Evolutionary conservation across 768 basidiomycete genomes (phyloP).

Genomic region (Dacryopinax spathularia): DNA sequence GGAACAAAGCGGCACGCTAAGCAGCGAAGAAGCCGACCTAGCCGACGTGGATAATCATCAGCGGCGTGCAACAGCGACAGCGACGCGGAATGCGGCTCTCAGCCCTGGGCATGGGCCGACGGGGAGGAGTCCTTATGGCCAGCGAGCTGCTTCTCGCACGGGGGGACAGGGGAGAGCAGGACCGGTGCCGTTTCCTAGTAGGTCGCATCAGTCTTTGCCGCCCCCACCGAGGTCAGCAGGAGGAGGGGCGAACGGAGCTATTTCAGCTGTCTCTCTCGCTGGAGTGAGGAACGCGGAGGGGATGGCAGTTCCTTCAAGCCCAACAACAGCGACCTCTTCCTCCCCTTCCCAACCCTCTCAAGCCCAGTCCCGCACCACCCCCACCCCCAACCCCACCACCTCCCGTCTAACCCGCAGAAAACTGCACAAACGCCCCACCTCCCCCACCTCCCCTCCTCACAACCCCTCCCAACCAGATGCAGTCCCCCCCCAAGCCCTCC

Average conservation of each 20-base stretch:
- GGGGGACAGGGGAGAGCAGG: background rate
- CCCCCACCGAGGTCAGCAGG: constrained; percentile 16
- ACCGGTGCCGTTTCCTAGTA: background rate
- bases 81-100: background rate
- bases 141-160: constrained; percentile 5
- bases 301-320: too few species aligned
- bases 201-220: constrained; percentile 21
- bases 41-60: too few species aligned
- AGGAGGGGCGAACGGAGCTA: background rate
- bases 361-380: constrained; percentile 1
- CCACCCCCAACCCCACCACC: background rate
- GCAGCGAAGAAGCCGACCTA: constrained; percentile 6
- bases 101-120: background rate
- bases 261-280: background rate
- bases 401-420: background rate
- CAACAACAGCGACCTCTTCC: too few species aligned
- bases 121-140: constrained; percentile 12
- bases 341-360: background rate
- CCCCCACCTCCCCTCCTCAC: constrained; percentile 7
- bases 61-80: too few species aligned
- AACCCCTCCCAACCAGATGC: constrained; percentile 31
- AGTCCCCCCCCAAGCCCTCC: constrained; percentile 63
- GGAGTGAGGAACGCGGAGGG: background rate
- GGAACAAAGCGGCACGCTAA: background rate
- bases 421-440: background rate